Conservation (phyloP, 2,329 filamentous ascomycete species). For the Alternaria alternata region DNA sequence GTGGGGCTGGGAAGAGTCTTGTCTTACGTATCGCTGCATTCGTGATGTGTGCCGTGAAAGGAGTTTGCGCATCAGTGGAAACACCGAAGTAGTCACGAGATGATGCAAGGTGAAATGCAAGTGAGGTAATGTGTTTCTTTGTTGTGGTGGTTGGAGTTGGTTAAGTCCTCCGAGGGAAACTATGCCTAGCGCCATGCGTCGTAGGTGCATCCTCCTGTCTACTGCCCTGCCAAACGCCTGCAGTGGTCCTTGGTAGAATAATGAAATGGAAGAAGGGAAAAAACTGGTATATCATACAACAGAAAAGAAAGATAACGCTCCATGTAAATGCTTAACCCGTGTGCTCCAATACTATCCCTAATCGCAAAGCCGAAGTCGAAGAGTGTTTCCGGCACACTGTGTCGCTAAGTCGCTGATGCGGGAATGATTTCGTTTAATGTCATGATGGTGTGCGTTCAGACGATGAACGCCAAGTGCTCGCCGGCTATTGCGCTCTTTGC, state of each 20-base stretch:
- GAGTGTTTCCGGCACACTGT: slow-evolving; percentile 22
- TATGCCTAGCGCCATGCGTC: not conserved
- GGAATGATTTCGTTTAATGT: slow-evolving; percentile 25
- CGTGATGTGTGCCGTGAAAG: not conserved
- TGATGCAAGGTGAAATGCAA: not conserved
- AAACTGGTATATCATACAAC: slow-evolving; percentile 16
- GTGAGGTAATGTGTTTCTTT: slow-evolving; percentile 2
- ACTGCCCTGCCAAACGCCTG: slow-evolving; percentile 10
- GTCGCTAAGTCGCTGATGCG: slow-evolving; percentile 32
- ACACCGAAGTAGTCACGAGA: not conserved
- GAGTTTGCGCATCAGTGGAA: not conserved
- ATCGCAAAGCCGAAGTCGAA: slow-evolving; percentile 3
- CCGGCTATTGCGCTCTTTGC: slow-evolving; percentile 33
- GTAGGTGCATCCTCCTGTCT: not conserved
- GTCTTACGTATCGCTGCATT: slow-evolving; percentile 11
- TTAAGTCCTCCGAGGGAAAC: slow-evolving; percentile 4
- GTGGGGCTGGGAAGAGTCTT: slow-evolving; percentile 9
- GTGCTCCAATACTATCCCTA: slow-evolving; percentile 4
- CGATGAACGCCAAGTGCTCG: not conserved
- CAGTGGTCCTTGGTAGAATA: not conserved
- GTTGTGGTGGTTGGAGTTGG: not conserved
- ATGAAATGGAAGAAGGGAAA: not conserved
- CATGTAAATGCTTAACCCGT: slow-evolving; percentile 19
- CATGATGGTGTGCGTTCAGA: slow-evolving; percentile 17
- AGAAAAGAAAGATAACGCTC: slow-evolving; percentile 1